Base-by-base conservation (phyloP, 108 stramenopile species). In the Skeletonema costatum region DNA sequence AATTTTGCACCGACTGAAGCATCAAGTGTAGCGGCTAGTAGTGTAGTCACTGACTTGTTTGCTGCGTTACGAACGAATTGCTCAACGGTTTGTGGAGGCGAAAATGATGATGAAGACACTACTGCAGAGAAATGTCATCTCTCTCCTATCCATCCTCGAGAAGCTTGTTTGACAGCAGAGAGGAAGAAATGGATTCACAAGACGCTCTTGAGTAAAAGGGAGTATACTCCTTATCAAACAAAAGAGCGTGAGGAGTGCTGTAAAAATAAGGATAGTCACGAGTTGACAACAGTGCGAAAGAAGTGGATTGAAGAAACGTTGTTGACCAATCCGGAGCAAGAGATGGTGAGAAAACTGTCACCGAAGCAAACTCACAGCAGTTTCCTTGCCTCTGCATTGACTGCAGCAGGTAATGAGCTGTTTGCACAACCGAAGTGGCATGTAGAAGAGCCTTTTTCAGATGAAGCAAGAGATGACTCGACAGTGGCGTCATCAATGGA, bases 221-320 rank as follows among this genome's bases (percentile, higher is more conserved):
- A 56, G 7, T 56, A 56, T 17, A 25, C 9, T 2, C 53, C 53
- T 5, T 25, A 25, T 25, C 53, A 56, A 8, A 56, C 53, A 10
- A 56, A 56, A 56, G 53, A 56, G 25, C 53, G 53, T 9, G 53
- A 56, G 53, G 53, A 56, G 25, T 56, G 53, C 53, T 56, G 53
- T 9, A 56, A 25, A 25, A 56, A 56, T 25, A 56, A 56, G 21
- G 53, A 56, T n/a, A 25, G 53, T 25, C 53, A 56, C 7, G 53
- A 56, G 19, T 25, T 56, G 19, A 56, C 53, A 2, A 56, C 53
- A 56, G 53, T 29, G 25, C 19, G 53, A 25, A 56, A 56, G 53
- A 56, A n/a, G 25, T 56, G 53, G 53, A 56, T 56, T 25, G 53
- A 56, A 56, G 53, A 56, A 7, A 56, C 53, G 0, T 25, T 56